Percentiles rank a stretch among this genome's conserved stretches.
These are phyloP conservation scores for Piloderma croceum DNA, from an alignment of 768 basidiomycete species.

Conservation along the genomic window DNA sequence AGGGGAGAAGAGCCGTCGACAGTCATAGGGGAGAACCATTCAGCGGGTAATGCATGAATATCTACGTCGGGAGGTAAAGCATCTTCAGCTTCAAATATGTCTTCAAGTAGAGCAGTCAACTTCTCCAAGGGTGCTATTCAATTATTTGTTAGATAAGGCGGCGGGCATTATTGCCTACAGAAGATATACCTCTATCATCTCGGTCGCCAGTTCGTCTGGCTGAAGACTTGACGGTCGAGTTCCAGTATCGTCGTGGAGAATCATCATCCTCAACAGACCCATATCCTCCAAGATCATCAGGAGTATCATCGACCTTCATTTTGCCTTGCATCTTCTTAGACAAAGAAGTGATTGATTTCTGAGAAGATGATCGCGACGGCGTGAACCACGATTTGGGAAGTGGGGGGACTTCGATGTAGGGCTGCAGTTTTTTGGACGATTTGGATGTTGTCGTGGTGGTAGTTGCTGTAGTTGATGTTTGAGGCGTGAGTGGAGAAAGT, in stretches of 20 bases:
- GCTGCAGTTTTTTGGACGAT: slow-evolving; percentile 18
- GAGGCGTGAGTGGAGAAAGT: slow-evolving; percentile 6
- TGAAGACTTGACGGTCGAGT: slow-evolving; percentile 42
- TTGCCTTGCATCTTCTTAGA: slow-evolving; percentile 30
- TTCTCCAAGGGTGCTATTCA: slow-evolving; percentile 65
- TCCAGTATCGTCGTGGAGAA: slow-evolving; percentile 20
- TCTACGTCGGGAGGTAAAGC: slow-evolving; percentile 52
- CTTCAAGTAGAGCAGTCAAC: slow-evolving; percentile 69
- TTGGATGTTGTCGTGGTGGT: slow-evolving; percentile 21
- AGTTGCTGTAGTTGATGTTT: slow-evolving; percentile 9
- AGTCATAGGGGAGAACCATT: slow-evolving; percentile 62
- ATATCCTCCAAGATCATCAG: slow-evolving; percentile 51
- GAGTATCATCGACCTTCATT: slow-evolving; percentile 30
- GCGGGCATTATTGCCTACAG: background rate
- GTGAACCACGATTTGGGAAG: slow-evolving; percentile 23
- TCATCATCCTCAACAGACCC: slow-evolving; percentile 46
- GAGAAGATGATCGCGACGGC: slow-evolving; percentile 17
- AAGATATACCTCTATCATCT: slow-evolving; percentile 61
- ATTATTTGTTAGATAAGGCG: slow-evolving; percentile 4
- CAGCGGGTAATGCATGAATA: slow-evolving; percentile 44
- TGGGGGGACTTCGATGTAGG: slow-evolving; percentile 27
- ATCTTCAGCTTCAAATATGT: slow-evolving; percentile 82
- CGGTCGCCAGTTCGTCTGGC: slow-evolving; percentile 64
- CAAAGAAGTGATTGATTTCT: slow-evolving; percentile 15
- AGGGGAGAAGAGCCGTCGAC: slow-evolving; percentile 54